Evolutionary conservation across 2,329 filamentous ascomycete species (phyloP).

Genomic region (Venturia oleaginea): DNA sequence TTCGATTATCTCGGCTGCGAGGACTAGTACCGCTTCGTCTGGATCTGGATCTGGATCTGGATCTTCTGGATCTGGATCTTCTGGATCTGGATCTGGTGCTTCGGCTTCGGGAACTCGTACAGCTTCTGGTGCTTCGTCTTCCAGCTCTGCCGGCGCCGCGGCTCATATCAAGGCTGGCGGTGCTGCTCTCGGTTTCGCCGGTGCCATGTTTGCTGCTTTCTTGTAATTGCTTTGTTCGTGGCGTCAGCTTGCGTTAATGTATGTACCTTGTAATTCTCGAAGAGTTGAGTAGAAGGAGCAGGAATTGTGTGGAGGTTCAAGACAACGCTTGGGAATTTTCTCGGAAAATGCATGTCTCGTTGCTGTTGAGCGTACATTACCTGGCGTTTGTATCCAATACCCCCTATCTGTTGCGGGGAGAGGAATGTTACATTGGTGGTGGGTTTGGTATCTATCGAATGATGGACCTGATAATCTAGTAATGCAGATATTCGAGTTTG

Average conservation of each 20-base stretch:
- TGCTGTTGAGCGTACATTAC: background rate
- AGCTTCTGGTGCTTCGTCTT: background rate
- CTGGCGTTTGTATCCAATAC: background rate
- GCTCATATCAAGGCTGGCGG: conserved; percentile 24
- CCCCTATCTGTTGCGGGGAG: background rate
- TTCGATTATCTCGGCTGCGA: conserved; percentile 21
- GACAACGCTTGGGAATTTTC: background rate
- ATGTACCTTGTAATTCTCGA: background rate
- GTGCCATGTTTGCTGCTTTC: conserved; percentile 28
- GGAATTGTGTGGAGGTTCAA: background rate
- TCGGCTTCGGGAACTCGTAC: background rate
- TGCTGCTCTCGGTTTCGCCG: conserved; percentile 27
- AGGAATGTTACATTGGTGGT: background rate
- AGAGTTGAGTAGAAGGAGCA: background rate
- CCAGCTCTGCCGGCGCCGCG: conserved; percentile 17
- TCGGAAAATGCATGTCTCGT: background rate
- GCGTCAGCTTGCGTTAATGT: background rate
- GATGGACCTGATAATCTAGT: background rate
- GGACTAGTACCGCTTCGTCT: conserved; percentile 15
- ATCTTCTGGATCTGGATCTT: too few relatives aligned
- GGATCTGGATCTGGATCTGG: conserved; percentile 5
- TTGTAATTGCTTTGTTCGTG: conserved; percentile 21
- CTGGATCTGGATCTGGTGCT: too few relatives aligned
- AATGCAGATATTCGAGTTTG: background rate
- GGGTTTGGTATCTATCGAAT: background rate